These are phyloP conservation scores for Fusarium guadeloupense DNA, from an alignment of 2,329 filamentous ascomycete species.

Conservation along the genomic window DNA sequence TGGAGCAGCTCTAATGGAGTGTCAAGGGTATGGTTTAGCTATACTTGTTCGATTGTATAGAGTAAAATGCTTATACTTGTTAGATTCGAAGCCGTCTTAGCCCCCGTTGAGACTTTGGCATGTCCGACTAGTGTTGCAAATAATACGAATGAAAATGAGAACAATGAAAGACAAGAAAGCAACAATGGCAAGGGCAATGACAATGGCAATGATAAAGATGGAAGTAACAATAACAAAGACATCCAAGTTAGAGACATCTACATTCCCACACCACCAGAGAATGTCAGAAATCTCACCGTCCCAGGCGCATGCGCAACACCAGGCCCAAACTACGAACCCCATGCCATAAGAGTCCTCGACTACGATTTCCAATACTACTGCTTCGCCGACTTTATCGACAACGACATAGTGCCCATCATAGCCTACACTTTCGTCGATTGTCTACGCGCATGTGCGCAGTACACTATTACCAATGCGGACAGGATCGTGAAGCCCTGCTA, in stretches of 20 bases:
- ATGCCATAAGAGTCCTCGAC: background rate
- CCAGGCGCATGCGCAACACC: background rate
- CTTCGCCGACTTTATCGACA: background rate
- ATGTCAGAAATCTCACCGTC: conserved; percentile 8
- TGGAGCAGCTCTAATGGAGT: conserved; percentile 15
- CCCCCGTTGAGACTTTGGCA: background rate
- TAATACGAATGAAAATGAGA: background rate
- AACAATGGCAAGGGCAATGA: background rate
- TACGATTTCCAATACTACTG: conserved; percentile 3
- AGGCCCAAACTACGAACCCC: background rate
- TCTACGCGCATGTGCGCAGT: conserved; percentile 8
- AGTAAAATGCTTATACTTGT: background rate
- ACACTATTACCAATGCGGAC: background rate
- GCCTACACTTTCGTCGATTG: conserved; percentile 12
- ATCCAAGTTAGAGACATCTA: background rate
- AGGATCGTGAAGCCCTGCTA: background rate
- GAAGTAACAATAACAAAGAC: background rate
- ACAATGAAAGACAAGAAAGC: no score
- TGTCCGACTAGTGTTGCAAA: background rate
- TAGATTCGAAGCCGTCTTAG: rapidly evolving
- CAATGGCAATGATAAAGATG: background rate
- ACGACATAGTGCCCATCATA: conserved; percentile 4
- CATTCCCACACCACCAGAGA: background rate
- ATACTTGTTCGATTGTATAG: background rate
- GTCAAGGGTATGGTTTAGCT: background rate